Evolutionary conservation across 2,329 filamentous ascomycete species (phyloP).

Genomic region (Colletotrichum musae): DNA sequence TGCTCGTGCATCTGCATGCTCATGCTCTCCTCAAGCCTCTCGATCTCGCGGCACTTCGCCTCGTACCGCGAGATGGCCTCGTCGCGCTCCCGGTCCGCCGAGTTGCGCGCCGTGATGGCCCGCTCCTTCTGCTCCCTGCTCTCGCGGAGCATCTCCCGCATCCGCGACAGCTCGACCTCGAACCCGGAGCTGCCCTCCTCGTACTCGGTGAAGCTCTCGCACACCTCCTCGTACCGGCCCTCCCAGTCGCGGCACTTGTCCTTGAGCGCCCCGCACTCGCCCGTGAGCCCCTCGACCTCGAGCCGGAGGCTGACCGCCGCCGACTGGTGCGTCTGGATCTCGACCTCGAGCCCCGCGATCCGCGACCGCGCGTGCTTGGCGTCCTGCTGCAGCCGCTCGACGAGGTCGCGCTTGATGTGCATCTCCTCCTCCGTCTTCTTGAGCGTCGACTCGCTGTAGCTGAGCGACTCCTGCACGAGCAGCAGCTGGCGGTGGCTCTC

Average conservation of each 20-base stretch:
- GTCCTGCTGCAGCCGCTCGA: slow-evolving; percentile 24
- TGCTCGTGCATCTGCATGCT: slow-evolving; percentile 28
- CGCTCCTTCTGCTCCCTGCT: slow-evolving; percentile 35
- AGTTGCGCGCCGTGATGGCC: slow-evolving; percentile 29
- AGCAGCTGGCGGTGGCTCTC: slow-evolving; percentile 33
- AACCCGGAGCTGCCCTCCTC: slow-evolving; percentile 33
- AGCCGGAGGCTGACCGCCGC: slow-evolving; percentile 2
- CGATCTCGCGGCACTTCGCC: slow-evolving; percentile 33
- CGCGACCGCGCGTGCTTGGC: background rate
- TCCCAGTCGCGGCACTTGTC: slow-evolving; percentile 36
- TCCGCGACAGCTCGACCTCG: slow-evolving; percentile 28
- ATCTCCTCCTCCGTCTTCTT: slow-evolving; percentile 26
- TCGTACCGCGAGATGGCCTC: slow-evolving; percentile 19
- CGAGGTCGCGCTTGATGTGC: slow-evolving; percentile 27
- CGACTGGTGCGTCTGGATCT: slow-evolving; percentile 23
- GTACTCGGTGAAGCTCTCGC: slow-evolving; percentile 36
- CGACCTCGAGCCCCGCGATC: slow-evolving; percentile 20
- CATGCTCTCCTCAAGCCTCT: slow-evolving; percentile 36
- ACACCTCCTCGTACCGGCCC: slow-evolving; percentile 30
- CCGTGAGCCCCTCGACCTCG: slow-evolving; percentile 24
- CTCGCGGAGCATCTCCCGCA: slow-evolving; percentile 35
- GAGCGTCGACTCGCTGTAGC: slow-evolving; percentile 19
- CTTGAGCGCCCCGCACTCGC: slow-evolving; percentile 19
- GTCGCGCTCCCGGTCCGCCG: slow-evolving; percentile 33
- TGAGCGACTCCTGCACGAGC: slow-evolving; percentile 22